These are phyloP conservation scores for Aspergillus fumigatus DNA, from an alignment of 2,329 filamentous ascomycete species.

Conservation along the genomic window DNA sequence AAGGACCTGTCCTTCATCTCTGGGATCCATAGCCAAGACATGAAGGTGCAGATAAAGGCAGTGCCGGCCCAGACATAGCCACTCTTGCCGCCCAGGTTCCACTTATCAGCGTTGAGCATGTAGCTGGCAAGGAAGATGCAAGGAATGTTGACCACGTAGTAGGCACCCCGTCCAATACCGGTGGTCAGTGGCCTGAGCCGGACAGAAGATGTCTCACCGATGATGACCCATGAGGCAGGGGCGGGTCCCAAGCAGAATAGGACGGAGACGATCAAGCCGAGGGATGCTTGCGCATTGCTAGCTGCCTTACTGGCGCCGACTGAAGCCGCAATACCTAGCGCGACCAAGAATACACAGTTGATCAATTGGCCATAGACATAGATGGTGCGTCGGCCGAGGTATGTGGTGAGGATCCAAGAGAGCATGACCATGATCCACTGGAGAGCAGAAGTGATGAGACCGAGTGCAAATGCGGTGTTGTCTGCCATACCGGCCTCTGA, in stretches of 20 bases:
- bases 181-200: slow-evolving; percentile 63
- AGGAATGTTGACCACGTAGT: slow-evolving; percentile 63
- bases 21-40: too few species aligned
- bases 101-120: slow-evolving; percentile 53
- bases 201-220: slow-evolving; percentile 62
- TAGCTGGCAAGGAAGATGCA: slow-evolving; percentile 60
- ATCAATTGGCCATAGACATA: slow-evolving; percentile 58
- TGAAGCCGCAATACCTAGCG: too few species aligned
- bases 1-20: too few species aligned
- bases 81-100: slow-evolving; percentile 50
- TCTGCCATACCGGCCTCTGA: slow-evolving; percentile 57
- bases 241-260: slow-evolving; percentile 60
- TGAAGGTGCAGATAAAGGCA: slow-evolving; percentile 46
- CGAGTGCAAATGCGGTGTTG: slow-evolving; percentile 56
- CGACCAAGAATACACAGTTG: slow-evolving; percentile 36
- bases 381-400: slow-evolving; percentile 60
- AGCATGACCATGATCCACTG: slow-evolving; percentile 61
- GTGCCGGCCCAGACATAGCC: slow-evolving; percentile 59
- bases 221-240: slow-evolving; percentile 63
- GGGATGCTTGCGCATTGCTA: slow-evolving; percentile 54
- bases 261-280: slow-evolving; percentile 63
- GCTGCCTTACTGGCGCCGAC: slow-evolving; percentile 21
- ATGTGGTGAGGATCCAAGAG: slow-evolving; percentile 63
- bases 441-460: slow-evolving; percentile 61
- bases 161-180: slow-evolving; percentile 58